Percentiles rank a stretch among this genome's conserved stretches.
Evolutionary conservation across 78 protist genomes (phyloP).

Genomic region (Cavenderia fasciculata): DNA sequence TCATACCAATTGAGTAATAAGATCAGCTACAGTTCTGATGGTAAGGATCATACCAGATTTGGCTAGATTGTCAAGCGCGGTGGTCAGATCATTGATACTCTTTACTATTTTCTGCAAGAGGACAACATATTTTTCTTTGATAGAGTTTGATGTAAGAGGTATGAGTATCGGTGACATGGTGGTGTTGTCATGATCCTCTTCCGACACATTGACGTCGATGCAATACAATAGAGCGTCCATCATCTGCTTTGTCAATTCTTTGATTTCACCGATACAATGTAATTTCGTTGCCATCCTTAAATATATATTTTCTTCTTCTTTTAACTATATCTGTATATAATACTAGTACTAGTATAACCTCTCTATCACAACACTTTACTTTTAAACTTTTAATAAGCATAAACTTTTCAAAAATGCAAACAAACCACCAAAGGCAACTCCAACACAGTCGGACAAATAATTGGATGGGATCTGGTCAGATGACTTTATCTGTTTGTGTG

Average conservation of each 20-base stretch:
- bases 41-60: background rate
- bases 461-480: too few relatives aligned
- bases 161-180: background rate
- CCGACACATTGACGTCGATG: background rate
- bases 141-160: background rate
- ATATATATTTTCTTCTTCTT: too few relatives aligned
- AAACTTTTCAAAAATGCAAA: too few relatives aligned
- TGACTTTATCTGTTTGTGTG: too few relatives aligned
- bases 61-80: background rate
- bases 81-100: background rate
- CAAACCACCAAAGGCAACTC: too few relatives aligned
- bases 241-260: background rate
- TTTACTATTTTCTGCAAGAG: background rate
- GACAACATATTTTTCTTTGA: background rate
- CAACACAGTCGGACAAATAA: too few relatives aligned
- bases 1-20: background rate
- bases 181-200: slow-evolving; percentile 19
- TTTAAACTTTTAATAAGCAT: too few relatives aligned
- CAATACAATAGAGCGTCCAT: background rate
- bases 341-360: too few relatives aligned
- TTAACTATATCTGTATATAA: too few relatives aligned
- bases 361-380: too few relatives aligned
- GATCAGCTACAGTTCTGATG: background rate
- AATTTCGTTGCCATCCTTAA: too few relatives aligned
- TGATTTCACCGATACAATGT: background rate